Evolutionary conservation across 805 yeast genomes (phyloP).

Genomic region (Hanseniaspora guilliermondii): DNA sequence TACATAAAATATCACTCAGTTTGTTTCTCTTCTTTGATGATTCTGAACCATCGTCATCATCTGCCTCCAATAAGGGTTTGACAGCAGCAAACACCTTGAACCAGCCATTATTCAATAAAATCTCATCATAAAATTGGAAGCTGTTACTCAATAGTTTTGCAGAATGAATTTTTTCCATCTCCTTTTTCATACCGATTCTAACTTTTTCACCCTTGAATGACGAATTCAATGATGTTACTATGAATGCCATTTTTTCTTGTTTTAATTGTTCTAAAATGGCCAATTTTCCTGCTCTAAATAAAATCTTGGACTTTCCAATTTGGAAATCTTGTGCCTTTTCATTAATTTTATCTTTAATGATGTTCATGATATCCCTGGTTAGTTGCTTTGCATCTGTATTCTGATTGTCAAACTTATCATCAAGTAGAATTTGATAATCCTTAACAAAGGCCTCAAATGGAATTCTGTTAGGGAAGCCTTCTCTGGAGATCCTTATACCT

Average conservation of each 20-base stretch:
- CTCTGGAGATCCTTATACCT: conserved; percentile 92
- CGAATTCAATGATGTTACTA: conserved; percentile 53
- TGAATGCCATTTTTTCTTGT: conserved; percentile 45
- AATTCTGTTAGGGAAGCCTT: conserved; percentile 91
- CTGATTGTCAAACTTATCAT: conserved; percentile 29
- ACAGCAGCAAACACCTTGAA: conserved; percentile 55
- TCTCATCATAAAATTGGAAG: conserved; percentile 38
- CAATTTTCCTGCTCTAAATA: conserved; percentile 90
- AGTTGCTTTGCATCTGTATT: conserved; percentile 14
- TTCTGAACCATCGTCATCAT: background rate
- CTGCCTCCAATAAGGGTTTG: conserved; percentile 52
- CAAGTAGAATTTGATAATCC: conserved; percentile 60
- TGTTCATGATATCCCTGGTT: background rate
- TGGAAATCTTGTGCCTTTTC: conserved; percentile 36
- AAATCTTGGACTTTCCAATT: conserved; percentile 84
- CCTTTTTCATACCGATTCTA: conserved; percentile 36
- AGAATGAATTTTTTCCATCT: conserved; percentile 54
- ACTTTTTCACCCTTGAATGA: conserved; percentile 49
- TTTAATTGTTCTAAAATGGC: conserved; percentile 75
- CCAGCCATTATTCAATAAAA: conserved; percentile 56
- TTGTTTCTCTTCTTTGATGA: background rate
- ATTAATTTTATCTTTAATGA: background rate
- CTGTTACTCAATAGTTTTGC: conserved; percentile 55
- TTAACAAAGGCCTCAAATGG: conserved; percentile 66
- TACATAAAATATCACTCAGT: conserved; percentile 48